These are phyloP conservation scores for Dioszegia hungarica DNA, from an alignment of 768 basidiomycete genomes.

Conservation along the genomic window DNA sequence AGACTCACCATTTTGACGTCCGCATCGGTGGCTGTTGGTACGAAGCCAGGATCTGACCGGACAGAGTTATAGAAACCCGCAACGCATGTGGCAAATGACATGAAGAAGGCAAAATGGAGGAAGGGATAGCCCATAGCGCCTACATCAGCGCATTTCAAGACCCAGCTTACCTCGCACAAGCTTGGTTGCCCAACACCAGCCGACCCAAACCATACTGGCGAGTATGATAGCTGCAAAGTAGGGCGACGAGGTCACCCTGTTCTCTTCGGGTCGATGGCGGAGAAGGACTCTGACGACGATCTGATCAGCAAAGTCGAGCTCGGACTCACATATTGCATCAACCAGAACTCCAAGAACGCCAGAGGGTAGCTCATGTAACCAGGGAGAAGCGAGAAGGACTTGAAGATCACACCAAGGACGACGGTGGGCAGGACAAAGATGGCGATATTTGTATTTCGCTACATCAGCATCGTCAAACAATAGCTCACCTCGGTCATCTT, in stretches of 20 bases:
- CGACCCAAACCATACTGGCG: conserved; percentile 80
- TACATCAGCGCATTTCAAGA: conserved; percentile 39
- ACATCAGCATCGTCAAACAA: background rate
- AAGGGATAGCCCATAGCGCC: conserved; percentile 73
- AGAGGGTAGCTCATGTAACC: conserved; percentile 85
- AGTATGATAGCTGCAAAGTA: conserved; percentile 90
- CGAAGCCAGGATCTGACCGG: conserved; percentile 81
- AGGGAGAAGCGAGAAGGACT: conserved; percentile 72
- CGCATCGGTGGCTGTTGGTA: conserved; percentile 76
- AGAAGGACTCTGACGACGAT: conserved; percentile 23
- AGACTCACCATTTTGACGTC: conserved; percentile 77
- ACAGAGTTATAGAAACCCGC: conserved; percentile 91
- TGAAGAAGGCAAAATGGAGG: conserved; percentile 69
- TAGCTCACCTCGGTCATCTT: conserved; percentile 66
- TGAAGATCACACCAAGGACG: conserved; percentile 77
- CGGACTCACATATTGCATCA: conserved; percentile 81
- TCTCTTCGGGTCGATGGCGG: conserved; percentile 81
- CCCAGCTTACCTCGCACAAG: conserved; percentile 62
- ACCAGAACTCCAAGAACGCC: conserved; percentile 79
- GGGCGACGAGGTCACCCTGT: conserved; percentile 76
- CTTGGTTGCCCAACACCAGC: conserved; percentile 72
- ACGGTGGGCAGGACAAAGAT: conserved; percentile 74
- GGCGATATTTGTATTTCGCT: conserved; percentile 76
- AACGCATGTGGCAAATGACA: conserved; percentile 64
- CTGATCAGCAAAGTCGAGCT: background rate